Evolutionary conservation across 192 early-diverging fungal species (phyloP).

Genomic region (Coemansia sp.): DNA sequence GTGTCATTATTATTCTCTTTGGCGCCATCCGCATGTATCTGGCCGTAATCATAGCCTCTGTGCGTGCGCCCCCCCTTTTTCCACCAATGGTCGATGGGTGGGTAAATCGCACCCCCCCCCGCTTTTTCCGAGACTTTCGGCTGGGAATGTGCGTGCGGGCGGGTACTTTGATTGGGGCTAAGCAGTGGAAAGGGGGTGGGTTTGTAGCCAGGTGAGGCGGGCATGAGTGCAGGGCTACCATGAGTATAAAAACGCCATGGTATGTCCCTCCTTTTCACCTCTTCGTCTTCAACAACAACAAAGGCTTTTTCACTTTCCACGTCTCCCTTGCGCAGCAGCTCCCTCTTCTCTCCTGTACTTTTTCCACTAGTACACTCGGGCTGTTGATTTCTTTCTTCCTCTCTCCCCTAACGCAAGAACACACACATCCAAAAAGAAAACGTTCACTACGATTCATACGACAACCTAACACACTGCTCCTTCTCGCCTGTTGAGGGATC

Average conservation of each 20-base stretch:
- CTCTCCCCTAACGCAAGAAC: conserved; percentile 1
- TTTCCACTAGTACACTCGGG: not conserved
- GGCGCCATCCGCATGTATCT: conserved; percentile 3
- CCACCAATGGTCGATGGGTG: not conserved
- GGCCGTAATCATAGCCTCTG: not conserved
- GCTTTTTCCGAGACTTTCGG: conserved; percentile 4
- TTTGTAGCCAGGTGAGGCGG: not conserved
- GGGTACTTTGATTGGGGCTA: not conserved
- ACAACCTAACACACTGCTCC: not conserved
- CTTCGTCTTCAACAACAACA: not conserved
- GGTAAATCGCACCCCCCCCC: conserved; percentile 4
- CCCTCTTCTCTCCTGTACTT: not conserved
- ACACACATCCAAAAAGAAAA: not conserved
- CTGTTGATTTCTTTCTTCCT: not conserved
- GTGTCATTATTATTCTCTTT: not conserved
- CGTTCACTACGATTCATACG: conserved; percentile 1
- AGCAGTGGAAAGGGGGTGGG: not conserved
- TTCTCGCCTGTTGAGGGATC: conserved; percentile 7
- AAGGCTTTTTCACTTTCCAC: conserved; percentile 3
- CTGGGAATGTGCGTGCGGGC: conserved; percentile 2
- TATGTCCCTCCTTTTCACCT: not conserved
- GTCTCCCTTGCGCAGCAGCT: conserved; percentile 1
- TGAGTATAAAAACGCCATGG: conserved; percentile 3
- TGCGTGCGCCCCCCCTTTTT: not conserved
- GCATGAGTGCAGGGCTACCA: not conserved